Evolutionary conservation across 2,329 filamentous ascomycete species (phyloP).

Genomic region (Penicillium sp.): DNA sequence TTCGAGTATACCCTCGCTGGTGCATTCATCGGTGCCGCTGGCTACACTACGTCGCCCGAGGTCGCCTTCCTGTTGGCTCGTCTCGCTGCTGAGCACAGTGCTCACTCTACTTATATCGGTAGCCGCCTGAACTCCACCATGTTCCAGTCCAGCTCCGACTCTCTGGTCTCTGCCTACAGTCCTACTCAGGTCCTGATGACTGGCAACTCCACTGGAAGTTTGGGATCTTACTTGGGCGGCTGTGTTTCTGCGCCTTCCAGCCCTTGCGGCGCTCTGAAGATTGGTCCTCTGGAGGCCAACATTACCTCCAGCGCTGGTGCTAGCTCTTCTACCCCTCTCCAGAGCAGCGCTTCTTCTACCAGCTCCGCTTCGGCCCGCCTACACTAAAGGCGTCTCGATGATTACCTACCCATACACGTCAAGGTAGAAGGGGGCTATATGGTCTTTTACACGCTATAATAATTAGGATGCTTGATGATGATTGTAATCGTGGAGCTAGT

Average conservation of each 20-base stretch:
- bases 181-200: slow-evolving; percentile 22
- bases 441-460: neutral
- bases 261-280: slow-evolving; percentile 22
- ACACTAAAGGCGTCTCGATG: neutral
- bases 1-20: slow-evolving; percentile 23
- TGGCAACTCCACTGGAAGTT: slow-evolving; percentile 20
- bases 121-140: slow-evolving; percentile 7
- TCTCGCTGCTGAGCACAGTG: slow-evolving; percentile 27
- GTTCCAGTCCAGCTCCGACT: slow-evolving; percentile 14
- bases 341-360: neutral
- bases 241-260: slow-evolving; percentile 23
- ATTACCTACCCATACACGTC: neutral
- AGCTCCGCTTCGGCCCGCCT: neutral
- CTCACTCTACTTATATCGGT: slow-evolving; percentile 23
- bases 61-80: slow-evolving; percentile 31
- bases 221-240: slow-evolving; percentile 22
- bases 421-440: neutral
- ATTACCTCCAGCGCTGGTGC: slow-evolving; percentile 9
- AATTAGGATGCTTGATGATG: neutral
- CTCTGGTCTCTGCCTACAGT: slow-evolving; percentile 23
- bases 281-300: slow-evolving; percentile 25
- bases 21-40: slow-evolving; percentile 28
- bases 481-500: neutral
- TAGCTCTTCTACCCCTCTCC: neutral
- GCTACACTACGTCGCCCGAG: slow-evolving; percentile 30